These are phyloP conservation scores for Begonia loranthoides DNA, from an alignment of 306 rosid species.

Conservation along the genomic window DNA sequence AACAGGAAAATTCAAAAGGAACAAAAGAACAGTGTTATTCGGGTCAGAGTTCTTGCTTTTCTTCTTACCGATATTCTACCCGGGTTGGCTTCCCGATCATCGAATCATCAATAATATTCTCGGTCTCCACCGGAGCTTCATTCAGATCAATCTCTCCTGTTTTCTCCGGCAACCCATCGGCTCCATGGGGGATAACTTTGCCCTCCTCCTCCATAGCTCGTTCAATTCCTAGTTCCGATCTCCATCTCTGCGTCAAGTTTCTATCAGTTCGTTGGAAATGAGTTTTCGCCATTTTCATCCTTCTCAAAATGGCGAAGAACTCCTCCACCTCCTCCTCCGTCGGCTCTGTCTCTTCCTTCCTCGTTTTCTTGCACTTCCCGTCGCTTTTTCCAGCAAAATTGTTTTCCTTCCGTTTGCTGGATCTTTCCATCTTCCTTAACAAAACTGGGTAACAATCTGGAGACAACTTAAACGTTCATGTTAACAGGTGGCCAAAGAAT, in stretches of 20 bases:
- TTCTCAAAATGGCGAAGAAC: constrained; percentile 48
- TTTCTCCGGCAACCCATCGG: not conserved
- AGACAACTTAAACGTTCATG: too few relatives aligned
- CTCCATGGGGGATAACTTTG: not conserved
- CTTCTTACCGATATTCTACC: too few relatives aligned
- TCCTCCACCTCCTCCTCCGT: constrained; percentile 75
- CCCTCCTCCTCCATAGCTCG: not conserved
- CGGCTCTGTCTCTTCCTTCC: constrained; percentile 12
- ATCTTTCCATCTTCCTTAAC: constrained; percentile 1
- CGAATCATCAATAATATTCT: too few relatives aligned
- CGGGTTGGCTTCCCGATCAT: too few relatives aligned
- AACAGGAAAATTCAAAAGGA: too few relatives aligned
- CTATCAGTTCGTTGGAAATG: constrained; percentile 28
- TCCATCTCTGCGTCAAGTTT: constrained; percentile 3
- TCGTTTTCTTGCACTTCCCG: constrained; percentile 7
- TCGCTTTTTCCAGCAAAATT: constrained; percentile 8
- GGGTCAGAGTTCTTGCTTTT: too few relatives aligned
- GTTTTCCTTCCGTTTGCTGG: constrained; percentile 11
- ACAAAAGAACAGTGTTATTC: too few relatives aligned
- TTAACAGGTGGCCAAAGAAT: too few relatives aligned
- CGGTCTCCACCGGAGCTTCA: too few relatives aligned
- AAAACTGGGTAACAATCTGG: too few relatives aligned
- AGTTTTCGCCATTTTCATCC: constrained; percentile 56
- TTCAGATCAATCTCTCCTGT: too few relatives aligned
- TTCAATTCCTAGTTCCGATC: not conserved